phyloP scores from a whole-genome alignment of 805 yeast species.

The Candida montana region DNA sequence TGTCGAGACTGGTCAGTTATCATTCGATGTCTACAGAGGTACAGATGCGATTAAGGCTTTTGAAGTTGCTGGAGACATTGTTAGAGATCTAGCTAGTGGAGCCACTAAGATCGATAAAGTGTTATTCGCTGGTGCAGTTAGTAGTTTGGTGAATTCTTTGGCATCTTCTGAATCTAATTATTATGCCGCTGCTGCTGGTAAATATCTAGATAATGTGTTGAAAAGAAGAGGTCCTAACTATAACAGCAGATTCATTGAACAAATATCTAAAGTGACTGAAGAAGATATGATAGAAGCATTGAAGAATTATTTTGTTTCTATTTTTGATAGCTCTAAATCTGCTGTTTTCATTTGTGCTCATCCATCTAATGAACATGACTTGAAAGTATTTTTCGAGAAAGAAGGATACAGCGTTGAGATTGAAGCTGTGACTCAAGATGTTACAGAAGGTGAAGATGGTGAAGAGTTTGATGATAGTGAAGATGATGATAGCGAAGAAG shows the following conservation, averaged over 20 bases:
- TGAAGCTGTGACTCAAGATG: slow-evolving; percentile 40
- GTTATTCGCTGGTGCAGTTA: slow-evolving; percentile 65
- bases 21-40: slow-evolving; percentile 71
- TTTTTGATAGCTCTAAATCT: slow-evolving; percentile 56
- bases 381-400: slow-evolving; percentile 41
- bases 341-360: slow-evolving; percentile 70
- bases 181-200: slow-evolving; percentile 58
- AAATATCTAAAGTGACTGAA: slow-evolving; percentile 46
- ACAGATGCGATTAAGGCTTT: slow-evolving; percentile 68
- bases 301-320: slow-evolving; percentile 53
- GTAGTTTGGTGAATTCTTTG: slow-evolving; percentile 65
- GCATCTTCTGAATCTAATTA: slow-evolving; percentile 66
- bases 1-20: slow-evolving; percentile 61
- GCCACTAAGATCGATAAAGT: slow-evolving; percentile 47
- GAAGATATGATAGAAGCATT: slow-evolving; percentile 47
- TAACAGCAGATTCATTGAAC: slow-evolving; percentile 45
- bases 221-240: slow-evolving; percentile 68
- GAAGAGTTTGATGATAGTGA: slow-evolving; percentile 18
- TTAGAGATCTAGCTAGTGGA: slow-evolving; percentile 56
- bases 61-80: slow-evolving; percentile 58
- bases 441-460: slow-evolving; percentile 18
- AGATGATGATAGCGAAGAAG: slow-evolving; percentile 5
- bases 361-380: slow-evolving; percentile 48
- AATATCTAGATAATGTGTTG: slow-evolving; percentile 61
- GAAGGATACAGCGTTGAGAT: slow-evolving; percentile 58